phyloP scores from a whole-genome alignment of 768 basidiomycete species.

The Sutorius australiensis region DNA sequence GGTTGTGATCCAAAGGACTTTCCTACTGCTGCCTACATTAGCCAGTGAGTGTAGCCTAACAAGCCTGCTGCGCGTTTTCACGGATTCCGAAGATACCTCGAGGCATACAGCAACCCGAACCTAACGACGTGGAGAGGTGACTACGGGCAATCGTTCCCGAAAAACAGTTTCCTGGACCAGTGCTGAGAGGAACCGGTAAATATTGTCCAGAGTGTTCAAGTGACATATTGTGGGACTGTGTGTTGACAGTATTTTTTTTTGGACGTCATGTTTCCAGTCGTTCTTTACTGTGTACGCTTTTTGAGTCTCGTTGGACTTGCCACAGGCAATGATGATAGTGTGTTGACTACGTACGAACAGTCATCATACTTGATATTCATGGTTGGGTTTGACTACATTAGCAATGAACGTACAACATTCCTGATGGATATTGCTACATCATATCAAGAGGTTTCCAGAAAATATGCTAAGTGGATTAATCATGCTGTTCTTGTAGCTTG shows the following conservation, averaged over 20 bases:
- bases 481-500: conserved; percentile 12
- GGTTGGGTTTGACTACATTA: conserved; percentile 15
- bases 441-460: conserved; percentile 13
- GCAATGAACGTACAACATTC: conserved; percentile 27
- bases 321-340: conserved; percentile 6
- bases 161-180: conserved; percentile 55
- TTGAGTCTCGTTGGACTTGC: conserved; percentile 1
- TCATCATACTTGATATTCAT: conserved; percentile 1
- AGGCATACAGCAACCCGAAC: conserved; percentile 82
- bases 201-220: conserved; percentile 2
- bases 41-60: conserved; percentile 42
- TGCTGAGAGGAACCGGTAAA: conserved; percentile 39
- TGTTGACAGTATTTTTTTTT: conserved; percentile 15
- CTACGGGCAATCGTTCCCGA: conserved; percentile 65
- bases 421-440: conserved; percentile 25
- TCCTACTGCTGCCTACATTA: conserved; percentile 82
- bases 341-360: conserved; percentile 8
- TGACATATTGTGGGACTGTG: conserved; percentile 8
- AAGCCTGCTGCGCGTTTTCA: conserved; percentile 1
- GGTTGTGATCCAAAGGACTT: conserved; percentile 80
- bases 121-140: conserved; percentile 64
- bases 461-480: conserved; percentile 14
- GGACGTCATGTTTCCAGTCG: conserved; percentile 18
- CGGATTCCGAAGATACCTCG: conserved; percentile 39
- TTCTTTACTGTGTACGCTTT: conserved; percentile 20